phyloP scores from a whole-genome alignment of 176 grass and related monocot species.

The Oryza nivara region DNA sequence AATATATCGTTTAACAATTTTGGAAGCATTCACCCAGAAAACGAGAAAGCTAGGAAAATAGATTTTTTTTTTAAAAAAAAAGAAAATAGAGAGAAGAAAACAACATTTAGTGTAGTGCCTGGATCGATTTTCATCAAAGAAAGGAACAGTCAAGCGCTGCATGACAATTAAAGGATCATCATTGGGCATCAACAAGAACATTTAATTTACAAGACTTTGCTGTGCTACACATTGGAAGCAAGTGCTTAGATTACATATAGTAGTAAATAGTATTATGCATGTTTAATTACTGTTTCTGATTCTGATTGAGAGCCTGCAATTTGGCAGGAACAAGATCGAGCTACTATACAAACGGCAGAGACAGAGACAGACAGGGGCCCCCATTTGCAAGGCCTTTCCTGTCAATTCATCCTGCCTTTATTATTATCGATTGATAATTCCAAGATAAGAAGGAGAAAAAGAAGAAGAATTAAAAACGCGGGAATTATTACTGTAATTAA shows the following conservation, averaged over 20 bases:
- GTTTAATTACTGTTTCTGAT: not conserved
- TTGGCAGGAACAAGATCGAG: slow-evolving; percentile 4
- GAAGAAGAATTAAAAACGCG: not conserved
- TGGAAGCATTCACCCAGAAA: rapidly evolving
- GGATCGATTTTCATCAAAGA: too few species aligned
- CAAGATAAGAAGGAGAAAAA: not conserved
- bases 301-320: slow-evolving; percentile 23
- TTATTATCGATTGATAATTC: not conserved
- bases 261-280: not conserved
- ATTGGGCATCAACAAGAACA: not conserved
- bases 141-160: too few species aligned
- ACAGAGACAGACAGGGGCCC: not conserved
- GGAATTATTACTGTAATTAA: not conserved
- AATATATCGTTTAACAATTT: too few species aligned
- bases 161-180: too few species aligned
- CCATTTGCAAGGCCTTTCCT: not conserved
- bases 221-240: not conserved
- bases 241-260: not conserved
- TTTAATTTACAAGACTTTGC: slow-evolving; percentile 10
- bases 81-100: too few species aligned
- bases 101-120: too few species aligned
- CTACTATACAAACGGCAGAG: not conserved
- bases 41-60: too few species aligned
- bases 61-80: too few species aligned
- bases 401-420: not conserved